Conservation (phyloP, 768 basidiomycete genomes). For the Podaxis mareebaensis region DNA sequence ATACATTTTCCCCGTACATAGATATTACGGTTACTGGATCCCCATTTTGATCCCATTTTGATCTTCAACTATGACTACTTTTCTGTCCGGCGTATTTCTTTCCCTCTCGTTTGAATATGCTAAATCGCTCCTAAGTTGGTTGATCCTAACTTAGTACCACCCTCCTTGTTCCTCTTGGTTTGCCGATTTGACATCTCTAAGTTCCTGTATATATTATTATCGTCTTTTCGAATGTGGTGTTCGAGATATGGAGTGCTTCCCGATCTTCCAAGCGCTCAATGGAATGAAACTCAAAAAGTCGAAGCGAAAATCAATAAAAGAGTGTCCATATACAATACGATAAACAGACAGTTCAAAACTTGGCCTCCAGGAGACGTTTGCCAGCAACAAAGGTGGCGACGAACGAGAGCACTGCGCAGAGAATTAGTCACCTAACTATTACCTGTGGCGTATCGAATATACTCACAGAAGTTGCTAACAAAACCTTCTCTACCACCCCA, state of each 20-base stretch:
- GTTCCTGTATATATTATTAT: neutral
- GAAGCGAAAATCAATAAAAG: neutral
- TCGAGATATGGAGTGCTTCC: neutral
- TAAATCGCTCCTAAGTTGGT: neutral
- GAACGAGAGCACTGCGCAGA: neutral
- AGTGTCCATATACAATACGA: too few species aligned
- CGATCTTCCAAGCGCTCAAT: neutral
- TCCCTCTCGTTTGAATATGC: neutral
- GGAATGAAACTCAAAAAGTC: neutral
- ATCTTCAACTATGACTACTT: neutral
- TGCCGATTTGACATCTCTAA: neutral
- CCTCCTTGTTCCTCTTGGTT: neutral
- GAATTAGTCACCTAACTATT: neutral
- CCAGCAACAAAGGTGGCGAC: neutral
- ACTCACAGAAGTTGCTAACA: constrained; percentile 4
- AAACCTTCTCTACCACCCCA: neutral
- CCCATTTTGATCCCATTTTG: neutral
- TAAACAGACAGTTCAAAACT: neutral
- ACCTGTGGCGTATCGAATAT: too few species aligned
- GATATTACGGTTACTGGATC: neutral
- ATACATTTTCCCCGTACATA: neutral
- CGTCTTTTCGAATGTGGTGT: neutral
- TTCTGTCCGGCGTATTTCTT: neutral
- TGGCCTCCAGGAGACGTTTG: constrained; percentile 5
- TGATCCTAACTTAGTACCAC: neutral